Evolutionary conservation across 805 yeast genomes (phyloP), one percentile per base, ranked within the genome.

Genomic region (Starmerella gropengiesseri): DNA sequence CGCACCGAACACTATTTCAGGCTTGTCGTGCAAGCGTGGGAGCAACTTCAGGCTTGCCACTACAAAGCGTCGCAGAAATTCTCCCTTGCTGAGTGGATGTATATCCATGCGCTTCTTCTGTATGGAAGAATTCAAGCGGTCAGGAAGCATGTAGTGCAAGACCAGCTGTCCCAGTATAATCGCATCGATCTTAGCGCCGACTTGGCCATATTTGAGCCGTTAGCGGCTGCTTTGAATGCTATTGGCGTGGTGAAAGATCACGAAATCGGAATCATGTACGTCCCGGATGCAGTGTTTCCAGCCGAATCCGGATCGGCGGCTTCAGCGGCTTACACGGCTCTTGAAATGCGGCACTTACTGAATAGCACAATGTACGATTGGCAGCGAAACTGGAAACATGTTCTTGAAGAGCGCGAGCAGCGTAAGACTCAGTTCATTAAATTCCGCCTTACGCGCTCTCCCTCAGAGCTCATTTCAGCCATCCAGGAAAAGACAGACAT

Each of bases 31-130:
- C 45, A 46, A 25, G 28, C 45, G 17, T 48, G 43, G 37, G 47
- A 47, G 30, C 49, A 46, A 31, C 38, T 48, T 21, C 43, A 48
- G n/a, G 51, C 45, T 9, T 31, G 31, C 19, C 49, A 46, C 27
- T 46, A 33, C 35, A 31, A 41, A 13, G 50, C 50, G 7, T 45
- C 49, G 16, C 37, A 26, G 33, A 23, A 47, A 16, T 47, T 48
- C 18, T 47, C 51, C 4, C 41, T 48, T 3, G 47, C 51, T 2
- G 51, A 48, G 34, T 48, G 51, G 51, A 29, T 48, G 33, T 51
- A 48, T 30, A 37, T 48, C 28, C 51, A 48, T n/a, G 51, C 51
- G 4, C 37, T 48, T 22, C 40, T 48, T 13, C 35, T 48, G 5
- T 46, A 42, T 21, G 49, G 49, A 12, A 22, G 47, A 2, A 37